Conservation (phyloP, 106 monocot genomes). For the Allium sativum region DNA sequence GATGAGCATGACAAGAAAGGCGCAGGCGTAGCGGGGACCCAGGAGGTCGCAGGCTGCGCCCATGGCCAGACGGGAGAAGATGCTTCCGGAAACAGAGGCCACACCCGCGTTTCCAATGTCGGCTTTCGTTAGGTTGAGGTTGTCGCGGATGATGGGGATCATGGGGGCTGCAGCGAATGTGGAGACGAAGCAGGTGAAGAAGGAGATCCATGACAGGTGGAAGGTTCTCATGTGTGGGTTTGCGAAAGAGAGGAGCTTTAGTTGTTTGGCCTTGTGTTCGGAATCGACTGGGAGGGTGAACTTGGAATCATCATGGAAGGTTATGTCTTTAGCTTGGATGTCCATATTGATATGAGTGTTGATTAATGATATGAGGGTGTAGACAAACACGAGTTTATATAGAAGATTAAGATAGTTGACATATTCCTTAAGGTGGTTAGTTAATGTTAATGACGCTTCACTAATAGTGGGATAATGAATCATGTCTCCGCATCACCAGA, state of each 20-base stretch:
- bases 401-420: not conserved
- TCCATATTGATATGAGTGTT: not conserved
- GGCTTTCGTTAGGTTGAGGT: conserved; percentile 43
- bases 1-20: conserved; percentile 20
- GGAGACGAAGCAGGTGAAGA: conserved; percentile 32
- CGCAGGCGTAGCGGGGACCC: conserved; percentile 17
- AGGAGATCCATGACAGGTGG: conserved; percentile 34
- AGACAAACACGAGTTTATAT: not conserved
- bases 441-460: not conserved
- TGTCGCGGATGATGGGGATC: conserved; percentile 91
- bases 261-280: conserved; percentile 34
- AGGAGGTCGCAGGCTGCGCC: conserved; percentile 25
- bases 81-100: conserved; percentile 26
- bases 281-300: conserved; percentile 40
- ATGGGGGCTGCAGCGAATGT: conserved; percentile 39
- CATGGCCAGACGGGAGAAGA: conserved; percentile 23
- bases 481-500: not conserved
- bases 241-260: conserved; percentile 19
- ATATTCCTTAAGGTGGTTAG: not conserved
- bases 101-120: conserved; percentile 37
- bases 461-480: not conserved
- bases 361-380: not conserved
- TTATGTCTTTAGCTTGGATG: not conserved
- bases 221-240: conserved; percentile 33
- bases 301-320: conserved; percentile 3